Conservation (phyloP, 306 rosid species). For the Malus sieversii region DNA sequence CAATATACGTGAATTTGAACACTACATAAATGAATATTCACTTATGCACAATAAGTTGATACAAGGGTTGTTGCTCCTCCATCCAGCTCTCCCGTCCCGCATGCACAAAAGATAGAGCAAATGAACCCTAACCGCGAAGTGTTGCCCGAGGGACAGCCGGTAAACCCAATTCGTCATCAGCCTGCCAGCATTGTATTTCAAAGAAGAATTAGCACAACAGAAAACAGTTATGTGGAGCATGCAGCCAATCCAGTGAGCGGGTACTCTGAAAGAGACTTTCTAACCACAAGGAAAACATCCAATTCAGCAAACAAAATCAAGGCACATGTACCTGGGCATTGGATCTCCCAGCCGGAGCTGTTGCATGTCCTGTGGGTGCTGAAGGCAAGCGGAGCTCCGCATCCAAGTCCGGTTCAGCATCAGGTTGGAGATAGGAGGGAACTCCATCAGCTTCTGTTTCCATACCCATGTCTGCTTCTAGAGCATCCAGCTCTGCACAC, state of each 20-base stretch:
- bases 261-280: background rate
- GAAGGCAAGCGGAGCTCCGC: slow-evolving; percentile 83
- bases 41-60: slow-evolving; percentile 59
- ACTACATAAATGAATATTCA: slow-evolving; percentile 9
- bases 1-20: slow-evolving; percentile 11
- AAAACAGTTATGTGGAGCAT: background rate
- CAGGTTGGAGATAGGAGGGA: slow-evolving; percentile 97
- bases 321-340: slow-evolving; percentile 49
- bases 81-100: background rate
- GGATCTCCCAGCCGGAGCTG: slow-evolving; percentile 56
- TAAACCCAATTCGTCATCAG: slow-evolving; percentile 77
- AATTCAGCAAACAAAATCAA: background rate
- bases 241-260: background rate
- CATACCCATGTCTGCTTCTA: slow-evolving; percentile 88
- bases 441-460: slow-evolving; percentile 79
- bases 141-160: slow-evolving; percentile 91
- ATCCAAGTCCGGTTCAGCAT: slow-evolving; percentile 74
- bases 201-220: slow-evolving; percentile 9
- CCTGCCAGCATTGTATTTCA: slow-evolving; percentile 37
- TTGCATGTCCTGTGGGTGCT: slow-evolving; percentile 70
- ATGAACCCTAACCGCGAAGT: slow-evolving; percentile 48
- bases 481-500: slow-evolving; percentile 76
- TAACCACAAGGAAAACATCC: background rate
- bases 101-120: background rate
- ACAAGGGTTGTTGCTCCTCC: slow-evolving; percentile 1